Percentiles rank a stretch among this genome's conserved stretches.
Conservation (phyloP, 2,329 filamentous ascomycete species). For the Metarhizium anisopliae region DNA sequence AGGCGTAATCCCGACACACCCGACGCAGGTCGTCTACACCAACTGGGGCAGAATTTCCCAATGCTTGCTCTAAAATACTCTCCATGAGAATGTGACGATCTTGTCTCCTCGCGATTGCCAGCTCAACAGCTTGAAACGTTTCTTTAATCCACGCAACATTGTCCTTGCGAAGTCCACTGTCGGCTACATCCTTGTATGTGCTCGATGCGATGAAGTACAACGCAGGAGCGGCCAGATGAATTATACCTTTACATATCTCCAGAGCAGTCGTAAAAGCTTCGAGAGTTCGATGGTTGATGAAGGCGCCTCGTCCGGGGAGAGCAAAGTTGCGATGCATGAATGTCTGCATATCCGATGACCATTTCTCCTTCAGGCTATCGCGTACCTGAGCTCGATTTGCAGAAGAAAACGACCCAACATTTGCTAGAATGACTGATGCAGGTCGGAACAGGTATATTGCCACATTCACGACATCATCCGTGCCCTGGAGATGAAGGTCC, state of each 20-base stretch:
- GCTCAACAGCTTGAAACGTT: constrained; percentile 24
- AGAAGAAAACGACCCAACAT: constrained; percentile 24
- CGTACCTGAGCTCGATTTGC: constrained; percentile 6
- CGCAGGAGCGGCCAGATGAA: constrained; percentile 30
- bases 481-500: constrained; percentile 44
- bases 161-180: constrained; percentile 22
- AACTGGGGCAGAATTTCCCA: constrained; percentile 22
- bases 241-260: constrained; percentile 24
- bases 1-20: constrained; percentile 33
- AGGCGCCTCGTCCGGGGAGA: constrained; percentile 39
- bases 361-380: constrained; percentile 21
- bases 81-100: constrained; percentile 20
- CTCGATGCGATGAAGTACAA: constrained; percentile 34
- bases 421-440: constrained; percentile 28
- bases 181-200: constrained; percentile 13
- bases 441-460: constrained; percentile 36
- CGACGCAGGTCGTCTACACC: constrained; percentile 30
- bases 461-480: constrained; percentile 38
- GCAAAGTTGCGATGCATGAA: constrained; percentile 44
- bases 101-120: constrained; percentile 13
- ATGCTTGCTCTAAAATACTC: constrained; percentile 21
- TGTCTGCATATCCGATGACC: constrained; percentile 36
- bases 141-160: constrained; percentile 29
- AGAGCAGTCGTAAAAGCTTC: constrained; percentile 33
- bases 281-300: constrained; percentile 32